These are phyloP conservation scores for Dimocarpus longan DNA, from an alignment of 345 rosid species.

Conservation along the genomic window DNA sequence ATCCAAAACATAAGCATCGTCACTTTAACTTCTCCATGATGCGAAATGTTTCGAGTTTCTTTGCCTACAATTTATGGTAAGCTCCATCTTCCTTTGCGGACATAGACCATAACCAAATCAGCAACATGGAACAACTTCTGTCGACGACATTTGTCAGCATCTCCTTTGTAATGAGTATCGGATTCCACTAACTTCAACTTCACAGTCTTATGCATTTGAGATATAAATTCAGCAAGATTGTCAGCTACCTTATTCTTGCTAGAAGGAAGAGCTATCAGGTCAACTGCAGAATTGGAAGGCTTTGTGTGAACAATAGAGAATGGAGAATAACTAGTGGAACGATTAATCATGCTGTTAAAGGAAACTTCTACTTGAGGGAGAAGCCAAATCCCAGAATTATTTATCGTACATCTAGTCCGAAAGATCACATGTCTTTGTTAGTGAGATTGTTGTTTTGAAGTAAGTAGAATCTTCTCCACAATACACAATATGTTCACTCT, in stretches of 20 bases:
- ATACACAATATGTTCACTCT: too few relatives aligned
- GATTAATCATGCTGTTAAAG: background rate
- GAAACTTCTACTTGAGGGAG: background rate
- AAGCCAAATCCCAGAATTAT: background rate
- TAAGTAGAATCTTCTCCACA: too few relatives aligned
- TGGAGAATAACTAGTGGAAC: background rate
- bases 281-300: background rate
- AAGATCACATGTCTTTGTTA: too few relatives aligned
- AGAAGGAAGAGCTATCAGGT: background rate
- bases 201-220: background rate
- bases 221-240: background rate
- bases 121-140: conserved; percentile 1
- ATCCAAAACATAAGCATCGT: conserved; percentile 17
- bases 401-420: too few relatives aligned
- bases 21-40: conserved; percentile 7
- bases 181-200: background rate
- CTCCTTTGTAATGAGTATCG: background rate
- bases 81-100: background rate
- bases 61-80: background rate
- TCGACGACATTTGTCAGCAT: background rate
- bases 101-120: conserved; percentile 1
- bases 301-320: background rate
- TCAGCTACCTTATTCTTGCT: background rate
- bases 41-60: background rate
- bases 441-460: too few relatives aligned